Base-by-base conservation (phyloP, 1,139 yeast genomes). In the Taphrina betulina region DNA sequence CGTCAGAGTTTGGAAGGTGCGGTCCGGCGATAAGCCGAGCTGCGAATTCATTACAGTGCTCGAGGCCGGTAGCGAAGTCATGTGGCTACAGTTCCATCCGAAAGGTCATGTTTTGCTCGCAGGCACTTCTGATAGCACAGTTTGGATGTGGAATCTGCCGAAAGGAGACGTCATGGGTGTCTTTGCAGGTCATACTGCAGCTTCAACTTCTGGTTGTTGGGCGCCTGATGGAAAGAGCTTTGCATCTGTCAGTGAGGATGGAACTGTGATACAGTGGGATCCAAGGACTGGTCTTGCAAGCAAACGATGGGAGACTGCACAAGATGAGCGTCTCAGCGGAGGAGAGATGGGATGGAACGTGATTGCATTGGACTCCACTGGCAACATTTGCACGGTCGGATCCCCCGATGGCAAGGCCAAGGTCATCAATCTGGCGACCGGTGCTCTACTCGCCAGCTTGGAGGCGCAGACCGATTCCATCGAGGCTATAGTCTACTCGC, bases 111-210 rank as follows among this genome's bases (percentile, higher is more conserved):
- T 82, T 58, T 87, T 92, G 73, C 96, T 97, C n/a, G 87, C 88
- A 67, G 97, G 98, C 60, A 92, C 90, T 36, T 75, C 76, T 8
- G 96, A 90, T 69, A 97, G 98, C 1, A 83, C 95, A 0, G 95
- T 90, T 12, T 92, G 96, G 95, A 89, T 85, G 29, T 92, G 88
- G 68, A 85, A 84, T 65, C 77, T 89, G 46, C 79, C 79, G 40
- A 67, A 69, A 14, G 59, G 62, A 24, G 60, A 62, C 35, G 57
- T 42, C 20, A 76, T 48, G 78, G 43, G 92, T 95, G 24, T 84
- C 81, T 67, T 80, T 83, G 31, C 96, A 87, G 71, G 82, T 85
- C 60, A 73, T 78, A 75, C 79, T 4, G 57, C 58, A 46, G 80
- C 80, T 29, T 81, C 81, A 62, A 76, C 76, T 62, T 83, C 80